phyloP scores from a whole-genome alignment of 306 rosid genomes.

The Cyamopsis tetragonoloba region DNA sequence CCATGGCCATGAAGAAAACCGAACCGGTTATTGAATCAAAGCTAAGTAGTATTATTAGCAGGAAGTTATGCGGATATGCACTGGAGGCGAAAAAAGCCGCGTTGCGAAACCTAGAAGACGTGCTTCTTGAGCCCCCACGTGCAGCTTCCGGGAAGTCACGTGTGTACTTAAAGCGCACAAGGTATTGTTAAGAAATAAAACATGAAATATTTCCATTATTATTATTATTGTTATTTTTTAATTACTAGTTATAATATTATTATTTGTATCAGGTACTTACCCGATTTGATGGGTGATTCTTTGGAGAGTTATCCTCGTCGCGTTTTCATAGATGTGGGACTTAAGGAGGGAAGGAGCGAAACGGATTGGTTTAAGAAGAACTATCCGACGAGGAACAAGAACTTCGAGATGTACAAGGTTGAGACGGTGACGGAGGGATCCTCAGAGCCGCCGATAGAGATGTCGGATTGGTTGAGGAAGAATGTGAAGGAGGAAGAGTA shows the following conservation, averaged over 20 bases:
- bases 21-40: background rate
- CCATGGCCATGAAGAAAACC: conserved; percentile 51
- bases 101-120: conserved; percentile 64
- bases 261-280: no score
- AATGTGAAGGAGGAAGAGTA: conserved; percentile 73
- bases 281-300: conserved; percentile 75
- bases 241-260: no score
- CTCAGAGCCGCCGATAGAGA: conserved; percentile 31
- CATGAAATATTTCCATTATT: no score
- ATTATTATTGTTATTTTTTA: no score
- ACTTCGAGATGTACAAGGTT: conserved; percentile 67
- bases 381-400: conserved; percentile 77
- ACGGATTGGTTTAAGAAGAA: conserved; percentile 47
- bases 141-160: conserved; percentile 54
- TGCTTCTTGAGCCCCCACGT: conserved; percentile 80
- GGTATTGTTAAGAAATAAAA: no score
- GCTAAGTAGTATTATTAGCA: background rate
- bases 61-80: conserved; percentile 33
- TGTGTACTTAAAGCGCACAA: conserved; percentile 52
- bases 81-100: conserved; percentile 63
- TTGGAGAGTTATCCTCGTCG: conserved; percentile 67
- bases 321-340: conserved; percentile 64
- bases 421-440: conserved; percentile 43
- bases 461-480: conserved; percentile 68
- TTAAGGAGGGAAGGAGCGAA: conserved; percentile 45